Evolutionary conservation across 345 rosid species (phyloP), one percentile per base, ranked within the genome.

Genomic region (Firmiana major): DNA sequence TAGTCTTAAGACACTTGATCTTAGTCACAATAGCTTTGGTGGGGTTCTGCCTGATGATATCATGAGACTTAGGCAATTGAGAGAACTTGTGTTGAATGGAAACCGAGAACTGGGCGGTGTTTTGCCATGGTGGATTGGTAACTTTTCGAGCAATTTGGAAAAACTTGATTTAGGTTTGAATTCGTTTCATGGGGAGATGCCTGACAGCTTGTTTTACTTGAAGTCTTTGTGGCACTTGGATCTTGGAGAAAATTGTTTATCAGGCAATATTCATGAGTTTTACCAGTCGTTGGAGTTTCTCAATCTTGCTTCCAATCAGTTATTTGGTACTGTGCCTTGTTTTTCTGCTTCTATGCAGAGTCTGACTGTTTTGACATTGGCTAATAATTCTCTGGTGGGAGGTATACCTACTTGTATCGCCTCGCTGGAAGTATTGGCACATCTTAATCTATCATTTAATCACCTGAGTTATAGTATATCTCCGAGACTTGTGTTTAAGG

Each of bases 351-450:
- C 88, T 60, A 84, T 86, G 49, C 82, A 64, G 19, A 87, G 94
- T 59, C 89, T 93, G 5, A 81, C 28, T 68, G 78, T 88, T 57
- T 62, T 95, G 79, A 87, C 87, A 80, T 85, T 93, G 42, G 94
- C 89, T 49, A 81, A 84, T 36, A 95, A 95, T 81, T 86, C 89
- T 75, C 76, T 95, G 36, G 76, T 87, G 45, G 99, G 99, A 68
- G 99, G 99, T 0, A 85, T 95, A 55, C 98, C 99, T 81, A 90
- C 97, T 7, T 94, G 98, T 82, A 84, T 94, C 48, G 87, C 91
- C 64, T 90, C 97, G 5, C 81, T 93, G 10, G 24, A 81, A 66
- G 83, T 81, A 36, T 74, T 95, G 82, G 83, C 77, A 1, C 91
- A 87, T 83, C 71, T 95, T 42, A 95, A 95, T 84, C 83, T 95